Evolutionary conservation across 2,329 filamentous ascomycete species (phyloP).

Genomic region (Shiraia bambusicola): DNA sequence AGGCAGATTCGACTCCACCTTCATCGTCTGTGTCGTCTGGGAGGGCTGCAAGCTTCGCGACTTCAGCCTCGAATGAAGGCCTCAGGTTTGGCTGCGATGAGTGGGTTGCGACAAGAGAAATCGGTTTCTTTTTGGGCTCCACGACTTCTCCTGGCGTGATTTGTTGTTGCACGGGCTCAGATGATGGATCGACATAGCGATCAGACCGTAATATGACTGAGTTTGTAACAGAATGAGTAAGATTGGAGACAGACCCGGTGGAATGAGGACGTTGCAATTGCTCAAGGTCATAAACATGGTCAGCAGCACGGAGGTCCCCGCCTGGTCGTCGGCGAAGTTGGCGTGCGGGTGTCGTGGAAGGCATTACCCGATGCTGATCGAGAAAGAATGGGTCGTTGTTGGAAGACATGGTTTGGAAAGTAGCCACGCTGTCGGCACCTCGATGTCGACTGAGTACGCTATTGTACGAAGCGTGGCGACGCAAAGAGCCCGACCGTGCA

Average conservation of each 20-base stretch:
- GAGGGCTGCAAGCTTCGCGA: conserved; percentile 81
- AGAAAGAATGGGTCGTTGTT: conserved; percentile 44
- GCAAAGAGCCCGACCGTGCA: conserved; percentile 45
- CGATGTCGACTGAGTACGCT: conserved; percentile 56
- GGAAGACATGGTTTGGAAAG: conserved; percentile 47
- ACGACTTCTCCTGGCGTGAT: conserved; percentile 12
- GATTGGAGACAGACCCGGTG: conserved; percentile 49
- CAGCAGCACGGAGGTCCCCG: conserved; percentile 50
- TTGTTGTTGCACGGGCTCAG: conserved; percentile 9
- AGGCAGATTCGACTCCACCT: conserved; percentile 86
- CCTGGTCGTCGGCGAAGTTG: conserved; percentile 52
- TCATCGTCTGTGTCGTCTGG: conserved; percentile 77
- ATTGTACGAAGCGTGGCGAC: conserved; percentile 62
- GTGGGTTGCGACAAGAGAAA: conserved; percentile 53
- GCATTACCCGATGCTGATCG: conserved; percentile 32
- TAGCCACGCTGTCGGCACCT: conserved; percentile 63
- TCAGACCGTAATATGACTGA: conserved; percentile 41
- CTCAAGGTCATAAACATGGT: conserved; percentile 51
- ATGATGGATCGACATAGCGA: conserved; percentile 24
- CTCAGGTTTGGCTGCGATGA: conserved; percentile 58
- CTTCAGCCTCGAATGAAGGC: conserved; percentile 83
- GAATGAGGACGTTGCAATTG: conserved; percentile 49
- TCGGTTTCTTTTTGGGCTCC: conserved; percentile 26
- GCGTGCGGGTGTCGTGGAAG: conserved; percentile 27
- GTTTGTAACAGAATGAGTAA: conserved; percentile 45